Evolutionary conservation across 495 filamentous ascomycete species (phyloP), one percentile per base, ranked within the genome.

Genomic region (Penicillium taxi): DNA sequence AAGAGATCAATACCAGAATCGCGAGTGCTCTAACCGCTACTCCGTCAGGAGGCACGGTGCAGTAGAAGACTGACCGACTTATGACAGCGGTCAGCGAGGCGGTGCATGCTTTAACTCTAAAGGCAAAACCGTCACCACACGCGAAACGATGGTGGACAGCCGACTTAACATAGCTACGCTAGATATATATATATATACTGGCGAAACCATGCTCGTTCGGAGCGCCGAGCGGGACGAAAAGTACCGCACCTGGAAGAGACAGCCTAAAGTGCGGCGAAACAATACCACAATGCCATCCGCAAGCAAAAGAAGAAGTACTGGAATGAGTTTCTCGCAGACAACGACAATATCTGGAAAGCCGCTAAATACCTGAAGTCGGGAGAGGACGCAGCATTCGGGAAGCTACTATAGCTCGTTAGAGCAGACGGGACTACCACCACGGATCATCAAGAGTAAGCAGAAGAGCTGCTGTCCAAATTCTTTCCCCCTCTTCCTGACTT

Each of bases 321-420:
- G 52, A 46, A 51, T 19, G 30, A 52, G 16, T 55, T 51, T 32
- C 44, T 55, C n/a, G 35, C 35, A n/a, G 39, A 48, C 30, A 52
- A 51, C 33, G 37, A 51, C 13, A 51, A 55, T 8, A 51, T 55
- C 19, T 52, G 31, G 52, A 52, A 55, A 45, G 52, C 48, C 26
- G 43, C 47, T 7, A 41, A 35, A n/a, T 50, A 53, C 19, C 46
- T 49, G 21, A 42, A 47, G 12, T 49, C 42, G 15, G 46, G 50
- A 32, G 47, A 46, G 1, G 38, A 35, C 9, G 39, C 34, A n/a
- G 44, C 39, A 15, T 42, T 47, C 26, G 45, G 39, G 26, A 51
- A 53, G 32, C 3, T 53, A 11, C 47, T 39, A 13, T 32, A 51
- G 26, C 37, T 45, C 30, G 6, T 32, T 6, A 44, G 28, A 41